These are phyloP conservation scores for Wickerhamomyces canadensis DNA, from an alignment of 805 yeast species.

Conservation along the genomic window DNA sequence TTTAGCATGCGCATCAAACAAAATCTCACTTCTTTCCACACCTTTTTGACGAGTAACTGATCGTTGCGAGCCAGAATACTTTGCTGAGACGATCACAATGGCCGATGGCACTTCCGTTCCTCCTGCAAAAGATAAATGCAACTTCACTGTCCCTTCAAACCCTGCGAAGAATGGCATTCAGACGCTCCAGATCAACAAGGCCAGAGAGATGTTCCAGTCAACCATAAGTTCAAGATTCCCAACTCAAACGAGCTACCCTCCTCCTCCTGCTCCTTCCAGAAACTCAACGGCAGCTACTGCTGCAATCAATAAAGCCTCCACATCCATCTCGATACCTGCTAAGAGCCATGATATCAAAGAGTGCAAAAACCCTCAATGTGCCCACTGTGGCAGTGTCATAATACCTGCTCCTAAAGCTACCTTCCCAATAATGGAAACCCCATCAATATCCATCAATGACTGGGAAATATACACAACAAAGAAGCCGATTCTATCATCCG, in stretches of 20 bases:
- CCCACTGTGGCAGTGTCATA: slow-evolving; percentile 64
- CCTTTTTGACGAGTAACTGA: too few relatives aligned
- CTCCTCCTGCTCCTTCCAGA: too few relatives aligned
- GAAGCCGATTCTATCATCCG: slow-evolving; percentile 70
- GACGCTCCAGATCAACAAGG: slow-evolving; percentile 51
- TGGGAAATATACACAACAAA: slow-evolving; percentile 76
- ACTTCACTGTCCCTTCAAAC: too few relatives aligned
- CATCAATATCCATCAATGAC: slow-evolving; percentile 61
- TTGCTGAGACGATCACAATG: too few relatives aligned
- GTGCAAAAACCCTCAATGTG: slow-evolving; percentile 43
- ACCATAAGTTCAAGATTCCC: slow-evolving; percentile 32
- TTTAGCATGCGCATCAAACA: too few relatives aligned
- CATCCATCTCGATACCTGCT: slow-evolving; percentile 34
- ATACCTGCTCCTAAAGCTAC: slow-evolving; percentile 73
- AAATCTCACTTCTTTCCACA: too few relatives aligned
- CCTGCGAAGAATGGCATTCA: slow-evolving; percentile 40
- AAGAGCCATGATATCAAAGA: slow-evolving; percentile 27
- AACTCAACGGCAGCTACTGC: too few relatives aligned
- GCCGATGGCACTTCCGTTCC: too few relatives aligned
- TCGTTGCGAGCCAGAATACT: too few relatives aligned
- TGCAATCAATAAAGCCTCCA: not conserved
- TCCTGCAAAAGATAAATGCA: too few relatives aligned
- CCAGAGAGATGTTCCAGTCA: slow-evolving; percentile 53
- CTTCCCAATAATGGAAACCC: slow-evolving; percentile 56
- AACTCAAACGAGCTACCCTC: slow-evolving; percentile 7